Conservation (phyloP, 305 asterid genomes). For the Fraxinus latifolia region DNA sequence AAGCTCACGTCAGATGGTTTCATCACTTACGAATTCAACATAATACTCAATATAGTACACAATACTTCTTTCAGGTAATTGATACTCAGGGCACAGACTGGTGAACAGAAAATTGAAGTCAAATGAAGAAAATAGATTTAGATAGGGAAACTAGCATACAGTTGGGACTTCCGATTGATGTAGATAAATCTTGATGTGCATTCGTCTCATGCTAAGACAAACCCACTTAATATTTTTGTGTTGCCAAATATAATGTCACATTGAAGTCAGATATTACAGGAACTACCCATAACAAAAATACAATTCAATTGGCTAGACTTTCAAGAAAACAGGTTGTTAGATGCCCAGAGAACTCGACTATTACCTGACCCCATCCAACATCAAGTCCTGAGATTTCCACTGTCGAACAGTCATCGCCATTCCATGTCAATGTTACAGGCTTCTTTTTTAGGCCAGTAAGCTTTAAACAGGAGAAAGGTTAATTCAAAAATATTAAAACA, state of each 20-base stretch:
- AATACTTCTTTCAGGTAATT: background rate
- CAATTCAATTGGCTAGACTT: background rate
- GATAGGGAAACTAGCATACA: background rate
- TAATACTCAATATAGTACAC: background rate
- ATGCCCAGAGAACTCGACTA: conserved; percentile 9
- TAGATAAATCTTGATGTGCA: background rate
- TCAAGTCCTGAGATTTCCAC: conserved; percentile 95
- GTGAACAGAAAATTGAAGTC: background rate
- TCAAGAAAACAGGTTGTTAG: background rate
- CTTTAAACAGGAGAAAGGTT: conserved; percentile 41
- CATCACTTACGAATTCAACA: background rate
- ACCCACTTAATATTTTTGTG: background rate
- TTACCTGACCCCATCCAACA: conserved; percentile 99
- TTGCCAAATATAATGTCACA: background rate
- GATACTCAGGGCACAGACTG: background rate
- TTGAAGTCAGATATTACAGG: background rate
- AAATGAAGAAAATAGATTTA: background rate
- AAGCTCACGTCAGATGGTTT: background rate
- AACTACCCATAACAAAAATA: background rate
- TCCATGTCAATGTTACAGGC: conserved; percentile 73
- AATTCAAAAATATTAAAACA: conserved; percentile 9
- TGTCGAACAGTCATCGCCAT: conserved; percentile 38
- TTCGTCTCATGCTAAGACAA: background rate
- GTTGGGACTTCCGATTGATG: background rate
- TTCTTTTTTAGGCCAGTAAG: conserved; percentile 71